These are phyloP conservation scores for Peribolospora kevripleyi DNA, from an alignment of 768 basidiomycete genomes.

Conservation along the genomic window DNA sequence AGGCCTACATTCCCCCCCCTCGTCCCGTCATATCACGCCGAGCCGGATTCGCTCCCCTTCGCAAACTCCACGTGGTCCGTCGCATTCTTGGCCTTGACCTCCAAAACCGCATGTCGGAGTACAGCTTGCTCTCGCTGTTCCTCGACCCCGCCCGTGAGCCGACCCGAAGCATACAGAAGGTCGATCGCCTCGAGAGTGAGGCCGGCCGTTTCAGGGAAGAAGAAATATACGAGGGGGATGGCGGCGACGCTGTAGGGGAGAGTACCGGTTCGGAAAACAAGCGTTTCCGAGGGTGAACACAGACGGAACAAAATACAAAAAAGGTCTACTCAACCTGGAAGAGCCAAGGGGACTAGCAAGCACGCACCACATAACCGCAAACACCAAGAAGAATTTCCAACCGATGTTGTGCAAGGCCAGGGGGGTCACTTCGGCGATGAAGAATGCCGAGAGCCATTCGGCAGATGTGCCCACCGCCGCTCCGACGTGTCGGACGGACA, in stretches of 20 bases:
- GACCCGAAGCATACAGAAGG: neutral
- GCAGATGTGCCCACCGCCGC: neutral
- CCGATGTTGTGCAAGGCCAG: neutral
- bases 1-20: too few species aligned
- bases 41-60: neutral
- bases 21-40: neutral
- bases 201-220: neutral
- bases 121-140: neutral
- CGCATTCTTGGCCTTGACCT: neutral
- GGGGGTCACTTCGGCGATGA: neutral
- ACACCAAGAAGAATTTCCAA: neutral
- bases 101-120: neutral
- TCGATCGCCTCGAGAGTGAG: neutral
- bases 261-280: too few species aligned
- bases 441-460: neutral
- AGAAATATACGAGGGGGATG: neutral
- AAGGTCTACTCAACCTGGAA: too few species aligned
- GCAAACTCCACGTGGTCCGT: neutral
- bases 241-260: neutral
- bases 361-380: neutral
- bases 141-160: neutral
- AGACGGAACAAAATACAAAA: too few species aligned
- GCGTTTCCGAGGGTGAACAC: too few species aligned
- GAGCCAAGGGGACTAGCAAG: neutral
- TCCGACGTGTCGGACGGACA: neutral